These are phyloP conservation scores for Ampelocalamus luodianensis DNA, from an alignment of 176 grass and related monocot genomes.

Conservation along the genomic window DNA sequence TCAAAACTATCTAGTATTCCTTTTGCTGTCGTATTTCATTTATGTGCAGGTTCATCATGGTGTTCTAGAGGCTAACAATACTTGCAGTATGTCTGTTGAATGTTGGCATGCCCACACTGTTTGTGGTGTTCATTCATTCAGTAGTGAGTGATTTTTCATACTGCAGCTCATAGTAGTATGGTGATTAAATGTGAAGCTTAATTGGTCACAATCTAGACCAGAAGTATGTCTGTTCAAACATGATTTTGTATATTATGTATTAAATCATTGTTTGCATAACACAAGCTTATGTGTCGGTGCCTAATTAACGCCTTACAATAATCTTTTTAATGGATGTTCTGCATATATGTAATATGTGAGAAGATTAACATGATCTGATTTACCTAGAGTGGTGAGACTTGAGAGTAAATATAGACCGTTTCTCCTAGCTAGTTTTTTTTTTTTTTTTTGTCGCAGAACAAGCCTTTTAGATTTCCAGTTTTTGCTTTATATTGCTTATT, in stretches of 20 bases:
- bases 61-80: not conserved
- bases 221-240: not conserved
- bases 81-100: not conserved
- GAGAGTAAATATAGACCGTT: too few species aligned
- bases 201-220: conserved; percentile 3
- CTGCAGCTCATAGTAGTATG: not conserved
- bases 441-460: too few species aligned
- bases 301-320: not conserved
- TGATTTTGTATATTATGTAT: not conserved
- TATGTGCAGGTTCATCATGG: not conserved
- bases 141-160: conserved; percentile 3
- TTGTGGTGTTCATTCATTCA: not conserved
- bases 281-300: not conserved
- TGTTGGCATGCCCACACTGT: conserved; percentile 2
- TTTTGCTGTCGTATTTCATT: conserved; percentile 4
- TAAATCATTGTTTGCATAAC: conserved; percentile 10
- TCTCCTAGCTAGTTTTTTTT: too few species aligned
- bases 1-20: not conserved
- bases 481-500: too few species aligned
- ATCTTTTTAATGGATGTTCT: not conserved
- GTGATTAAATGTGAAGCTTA: not conserved
- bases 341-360: not conserved
- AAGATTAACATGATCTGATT: too few species aligned
- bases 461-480: too few species aligned
- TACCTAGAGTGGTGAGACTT: too few species aligned